A percentile compares a stretch with the other conserved stretches of the same genome.
phyloP scores from a whole-genome alignment of 1,139 yeast genomes.

The Scheffersomyces cryptocercus region DNA sequence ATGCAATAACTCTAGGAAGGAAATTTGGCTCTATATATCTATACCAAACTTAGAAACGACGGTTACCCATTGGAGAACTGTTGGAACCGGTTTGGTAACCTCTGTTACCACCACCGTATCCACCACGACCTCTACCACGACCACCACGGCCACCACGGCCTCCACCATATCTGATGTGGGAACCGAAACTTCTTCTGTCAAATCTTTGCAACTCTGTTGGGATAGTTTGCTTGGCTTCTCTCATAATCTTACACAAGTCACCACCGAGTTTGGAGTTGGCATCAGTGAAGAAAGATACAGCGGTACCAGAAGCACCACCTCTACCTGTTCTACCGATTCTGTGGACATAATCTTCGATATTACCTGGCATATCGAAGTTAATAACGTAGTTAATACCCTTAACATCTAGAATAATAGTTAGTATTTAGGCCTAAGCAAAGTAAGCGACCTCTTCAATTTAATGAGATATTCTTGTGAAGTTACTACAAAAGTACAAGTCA shows the following conservation, averaged over 20 bases:
- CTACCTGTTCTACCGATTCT: constrained; percentile 98
- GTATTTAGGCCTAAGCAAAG: constrained; percentile 14
- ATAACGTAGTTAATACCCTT: constrained; percentile 93
- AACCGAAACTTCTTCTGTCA: constrained; percentile 54
- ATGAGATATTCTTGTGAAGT: not conserved
- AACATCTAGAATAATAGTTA: constrained; percentile 67
- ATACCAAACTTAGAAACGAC: constrained; percentile 18
- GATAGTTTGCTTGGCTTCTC: constrained; percentile 92
- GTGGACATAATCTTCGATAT: constrained; percentile 96
- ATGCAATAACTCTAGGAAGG: not conserved
- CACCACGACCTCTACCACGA: constrained; percentile 49
- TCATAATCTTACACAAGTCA: constrained; percentile 83
- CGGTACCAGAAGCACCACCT: constrained; percentile 96
- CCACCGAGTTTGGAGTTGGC: constrained; percentile 87
- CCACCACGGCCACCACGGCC: constrained; percentile 61
- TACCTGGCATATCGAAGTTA: constrained; percentile 97
- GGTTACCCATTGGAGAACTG: constrained; percentile 24
- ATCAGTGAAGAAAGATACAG: constrained; percentile 90
- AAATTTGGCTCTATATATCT: not conserved
- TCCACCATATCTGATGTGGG: constrained; percentile 59
- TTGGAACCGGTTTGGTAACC: constrained; percentile 29
- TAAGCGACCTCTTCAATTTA: not conserved
- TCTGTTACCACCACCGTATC: constrained; percentile 25
- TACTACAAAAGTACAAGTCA: not conserved
- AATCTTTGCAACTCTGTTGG: constrained; percentile 63